Percentiles rank a stretch among this genome's conserved stretches.
These are phyloP conservation scores for Copromyces sp. DNA, from an alignment of 495 filamentous ascomycete species.

Conservation along the genomic window DNA sequence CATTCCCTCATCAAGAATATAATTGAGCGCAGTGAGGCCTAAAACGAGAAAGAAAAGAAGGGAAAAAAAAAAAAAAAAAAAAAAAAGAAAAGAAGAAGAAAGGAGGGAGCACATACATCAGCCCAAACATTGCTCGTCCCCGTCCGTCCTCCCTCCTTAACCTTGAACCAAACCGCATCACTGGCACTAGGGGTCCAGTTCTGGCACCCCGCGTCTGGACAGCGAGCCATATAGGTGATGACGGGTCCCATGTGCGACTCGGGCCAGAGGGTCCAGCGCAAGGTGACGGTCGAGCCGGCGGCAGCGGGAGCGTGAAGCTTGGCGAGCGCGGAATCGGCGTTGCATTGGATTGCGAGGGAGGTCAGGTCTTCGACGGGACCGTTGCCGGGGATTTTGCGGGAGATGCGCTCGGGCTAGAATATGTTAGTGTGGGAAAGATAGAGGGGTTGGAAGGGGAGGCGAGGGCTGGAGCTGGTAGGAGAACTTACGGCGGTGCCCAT, in stretches of 20 bases:
- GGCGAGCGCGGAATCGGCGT: constrained; percentile 40
- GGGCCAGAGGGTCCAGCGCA: constrained; percentile 58
- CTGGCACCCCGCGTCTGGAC: constrained; percentile 49
- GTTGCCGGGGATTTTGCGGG: constrained; percentile 39
- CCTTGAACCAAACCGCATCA: constrained; percentile 49
- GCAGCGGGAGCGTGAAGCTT: constrained; percentile 40
- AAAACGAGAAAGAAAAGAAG: too few species aligned
- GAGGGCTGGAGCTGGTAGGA: not conserved
- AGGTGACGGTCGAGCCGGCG: constrained; percentile 45
- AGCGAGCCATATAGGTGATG: constrained; percentile 57
- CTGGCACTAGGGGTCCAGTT: constrained; percentile 36
- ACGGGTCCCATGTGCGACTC: constrained; percentile 53
- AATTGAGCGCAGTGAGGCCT: not conserved
- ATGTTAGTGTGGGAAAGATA: too few species aligned
- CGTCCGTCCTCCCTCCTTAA: constrained; percentile 47
- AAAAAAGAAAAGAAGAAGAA: not conserved
- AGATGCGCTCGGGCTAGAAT: constrained; percentile 27
- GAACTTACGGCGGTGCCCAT: constrained; percentile 20
- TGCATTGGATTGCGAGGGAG: constrained; percentile 37
- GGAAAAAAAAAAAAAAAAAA: too few species aligned
- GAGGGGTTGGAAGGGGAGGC: not conserved
- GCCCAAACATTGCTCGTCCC: constrained; percentile 29
- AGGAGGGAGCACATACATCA: constrained; percentile 1
- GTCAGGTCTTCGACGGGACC: constrained; percentile 40
- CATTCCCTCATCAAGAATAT: not conserved